Evolutionary conservation across 1,284 basidiomycete species (phyloP), one percentile per base, ranked within the genome.

Genomic region (Cryptococcus floricola): DNA sequence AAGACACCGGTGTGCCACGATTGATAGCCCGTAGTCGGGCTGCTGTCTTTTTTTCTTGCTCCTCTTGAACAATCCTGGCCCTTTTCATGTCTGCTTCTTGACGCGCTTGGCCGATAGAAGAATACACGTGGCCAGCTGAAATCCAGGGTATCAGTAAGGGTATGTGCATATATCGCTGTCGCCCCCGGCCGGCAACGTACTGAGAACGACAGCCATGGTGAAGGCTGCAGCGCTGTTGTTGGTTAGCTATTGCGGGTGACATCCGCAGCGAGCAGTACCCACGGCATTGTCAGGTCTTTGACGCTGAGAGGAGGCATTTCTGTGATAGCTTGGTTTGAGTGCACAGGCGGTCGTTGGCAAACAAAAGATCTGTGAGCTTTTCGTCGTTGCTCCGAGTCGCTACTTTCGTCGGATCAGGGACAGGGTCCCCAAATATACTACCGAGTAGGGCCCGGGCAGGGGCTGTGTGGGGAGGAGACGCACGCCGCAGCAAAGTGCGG

Each of bases 231-330:
- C 53, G 9, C 64, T 69, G 46, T 27, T 39, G 23, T 23, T 51
- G 28, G 39, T 12, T 31, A 19, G n/a, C 39, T 16, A 47, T 48
- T 14, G 2, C n/a, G 38, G 2, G 28, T 18, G 18, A 19, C 18
- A 27, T 19, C n/a, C 6, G 52, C 41, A 8, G 14, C 16, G 7
- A 42, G n/a, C 2, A 7, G n/a, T 28, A 46, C 67, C 51, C 47
- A 69, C 67, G 68, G 68, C 66, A 70, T 70, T 31, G 63, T 62
- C 38, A 65, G 59, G 50, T 70, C 66, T 48, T 56, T 52, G 12
- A 54, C 48, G 18, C 66, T 49, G 3, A 68, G 48, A 2, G 64
- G 68, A 13, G 68, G 63, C 68, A 70, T 70, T 0, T 38, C 48
- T 47, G 39, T 2, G 31, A 34, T 34, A 34, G 31, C 10, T 34